phyloP scores from a whole-genome alignment of 176 grass and related monocot species.

The Oryza longistaminata region DNA sequence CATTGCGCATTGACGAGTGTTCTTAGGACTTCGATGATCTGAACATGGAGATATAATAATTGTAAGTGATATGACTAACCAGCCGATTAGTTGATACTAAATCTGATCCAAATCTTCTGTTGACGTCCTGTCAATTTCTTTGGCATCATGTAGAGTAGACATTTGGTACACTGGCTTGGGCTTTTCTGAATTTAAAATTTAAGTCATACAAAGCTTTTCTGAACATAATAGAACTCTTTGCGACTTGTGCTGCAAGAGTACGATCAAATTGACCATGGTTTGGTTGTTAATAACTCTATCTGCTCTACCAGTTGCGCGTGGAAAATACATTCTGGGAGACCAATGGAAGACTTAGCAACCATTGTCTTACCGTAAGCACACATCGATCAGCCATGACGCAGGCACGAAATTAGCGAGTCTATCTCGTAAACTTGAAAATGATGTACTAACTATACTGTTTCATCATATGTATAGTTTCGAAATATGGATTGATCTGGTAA shows the following conservation, averaged over 20 bases:
- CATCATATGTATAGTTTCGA: too few species aligned
- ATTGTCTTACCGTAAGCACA: not conserved
- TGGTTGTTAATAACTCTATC: not conserved
- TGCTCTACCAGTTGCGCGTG: not conserved
- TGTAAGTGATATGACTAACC: not conserved
- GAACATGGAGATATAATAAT: not conserved
- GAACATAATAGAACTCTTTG: too few species aligned
- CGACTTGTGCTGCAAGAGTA: not conserved
- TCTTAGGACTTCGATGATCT: not conserved
- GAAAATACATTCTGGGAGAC: not conserved
- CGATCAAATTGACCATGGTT: not conserved
- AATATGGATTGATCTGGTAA: not conserved
- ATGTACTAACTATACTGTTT: not conserved
- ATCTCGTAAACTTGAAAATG: not conserved
- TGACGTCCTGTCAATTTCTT: not conserved
- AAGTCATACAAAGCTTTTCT: too few species aligned
- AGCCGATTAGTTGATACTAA: not conserved
- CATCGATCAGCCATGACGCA: not conserved
- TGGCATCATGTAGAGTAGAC: not conserved
- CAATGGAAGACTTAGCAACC: not conserved
- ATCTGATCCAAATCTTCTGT: not conserved
- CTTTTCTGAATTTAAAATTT: not conserved
- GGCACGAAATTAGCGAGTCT: not conserved
- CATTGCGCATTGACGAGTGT: not conserved
- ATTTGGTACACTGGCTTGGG: not conserved